Evolutionary conservation across 176 grass and related monocot genomes (phyloP).

Genomic region (Musa beccarii): DNA sequence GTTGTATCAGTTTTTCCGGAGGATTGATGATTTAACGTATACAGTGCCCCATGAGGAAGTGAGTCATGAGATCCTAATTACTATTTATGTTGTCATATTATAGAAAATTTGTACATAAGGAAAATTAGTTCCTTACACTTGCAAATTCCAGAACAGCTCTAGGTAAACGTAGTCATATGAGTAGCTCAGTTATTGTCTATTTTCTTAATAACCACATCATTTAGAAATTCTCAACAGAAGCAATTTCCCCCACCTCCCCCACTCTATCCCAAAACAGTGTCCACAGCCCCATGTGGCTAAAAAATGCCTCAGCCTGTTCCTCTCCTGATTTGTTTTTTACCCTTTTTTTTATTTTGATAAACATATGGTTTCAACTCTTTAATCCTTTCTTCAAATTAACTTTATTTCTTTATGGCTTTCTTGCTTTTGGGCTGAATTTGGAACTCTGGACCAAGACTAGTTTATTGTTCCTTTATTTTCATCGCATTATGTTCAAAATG

Average conservation of each 20-base stretch:
- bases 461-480: too few species aligned
- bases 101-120: neutral
- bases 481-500: too few species aligned
- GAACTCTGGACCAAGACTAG: too few species aligned
- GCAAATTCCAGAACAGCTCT: neutral
- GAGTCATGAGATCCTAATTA: constrained; percentile 17
- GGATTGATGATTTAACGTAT: constrained; percentile 79
- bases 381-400: too few species aligned
- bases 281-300: neutral
- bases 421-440: too few species aligned
- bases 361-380: neutral
- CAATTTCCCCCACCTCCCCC: neutral
- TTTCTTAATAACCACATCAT: neutral
- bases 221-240: neutral
- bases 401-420: too few species aligned
- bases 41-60: constrained; percentile 88
- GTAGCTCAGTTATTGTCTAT: neutral
- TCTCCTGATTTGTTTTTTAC: neutral
- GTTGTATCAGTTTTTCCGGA: constrained; percentile 73
- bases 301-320: neutral
- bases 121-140: neutral
- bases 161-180: neutral
- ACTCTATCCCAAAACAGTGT: neutral
- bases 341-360: neutral
- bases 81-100: neutral